Conservation (phyloP, 768 basidiomycete species). For the Suillus alpinus region DNA sequence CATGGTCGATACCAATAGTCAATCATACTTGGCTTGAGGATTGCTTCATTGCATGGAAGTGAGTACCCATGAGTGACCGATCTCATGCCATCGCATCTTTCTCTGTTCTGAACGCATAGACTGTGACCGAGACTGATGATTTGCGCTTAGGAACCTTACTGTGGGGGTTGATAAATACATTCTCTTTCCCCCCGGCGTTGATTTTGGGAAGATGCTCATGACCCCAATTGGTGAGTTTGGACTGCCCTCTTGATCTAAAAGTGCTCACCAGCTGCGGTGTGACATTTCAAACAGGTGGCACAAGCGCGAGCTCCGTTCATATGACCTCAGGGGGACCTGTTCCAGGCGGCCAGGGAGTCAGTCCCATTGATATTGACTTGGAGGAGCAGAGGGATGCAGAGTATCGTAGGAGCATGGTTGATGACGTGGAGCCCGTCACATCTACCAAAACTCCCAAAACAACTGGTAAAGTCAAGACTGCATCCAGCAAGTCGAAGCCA, state of each 20-base stretch:
- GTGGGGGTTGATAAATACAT: slow-evolving; percentile 67
- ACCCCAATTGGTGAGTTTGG: slow-evolving; percentile 4
- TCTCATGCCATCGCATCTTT: background rate
- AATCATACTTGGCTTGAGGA: slow-evolving; percentile 94
- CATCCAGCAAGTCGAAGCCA: background rate
- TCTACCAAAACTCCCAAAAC: background rate
- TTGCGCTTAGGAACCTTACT: slow-evolving; percentile 42
- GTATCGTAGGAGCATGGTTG: background rate
- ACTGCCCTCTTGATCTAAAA: background rate
- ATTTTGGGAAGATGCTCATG: slow-evolving; percentile 50
- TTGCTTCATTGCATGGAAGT: slow-evolving; percentile 78
- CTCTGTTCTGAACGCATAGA: background rate
- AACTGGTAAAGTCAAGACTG: background rate
- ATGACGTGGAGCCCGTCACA: background rate
- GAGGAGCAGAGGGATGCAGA: slow-evolving; percentile 21
- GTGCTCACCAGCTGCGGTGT: background rate
- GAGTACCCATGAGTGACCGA: background rate
- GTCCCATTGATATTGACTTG: slow-evolving; percentile 16
- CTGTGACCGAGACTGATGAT: background rate
- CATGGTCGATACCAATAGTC: slow-evolving; percentile 84
- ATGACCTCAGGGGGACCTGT: slow-evolving; percentile 24
- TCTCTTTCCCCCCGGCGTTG: slow-evolving; percentile 62
- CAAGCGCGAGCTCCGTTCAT: background rate
- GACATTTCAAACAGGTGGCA: background rate
- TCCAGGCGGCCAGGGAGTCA: slow-evolving; percentile 28